Conservation (phyloP, 2,329 filamentous ascomycete species). For the Chrysoporthe cubensis region DNA sequence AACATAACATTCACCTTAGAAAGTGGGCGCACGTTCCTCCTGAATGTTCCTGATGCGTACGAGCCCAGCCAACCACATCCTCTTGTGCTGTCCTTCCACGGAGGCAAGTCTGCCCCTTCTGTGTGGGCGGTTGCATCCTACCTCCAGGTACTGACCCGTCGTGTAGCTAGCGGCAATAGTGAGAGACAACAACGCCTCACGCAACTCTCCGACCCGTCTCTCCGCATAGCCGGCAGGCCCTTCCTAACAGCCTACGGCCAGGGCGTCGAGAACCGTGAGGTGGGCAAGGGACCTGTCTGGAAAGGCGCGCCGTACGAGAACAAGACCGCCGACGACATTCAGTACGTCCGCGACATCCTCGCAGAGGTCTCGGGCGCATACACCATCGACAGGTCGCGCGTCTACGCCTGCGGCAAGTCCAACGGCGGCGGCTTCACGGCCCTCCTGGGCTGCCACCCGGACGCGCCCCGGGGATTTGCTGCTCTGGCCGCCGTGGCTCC, state of each 20-base stretch:
- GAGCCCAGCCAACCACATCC: slow-evolving; percentile 28
- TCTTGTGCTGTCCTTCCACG: slow-evolving; percentile 34
- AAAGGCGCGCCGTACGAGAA: slow-evolving; percentile 35
- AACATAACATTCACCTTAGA: slow-evolving; percentile 33
- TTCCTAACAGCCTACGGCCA: slow-evolving; percentile 34
- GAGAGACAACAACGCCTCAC: slow-evolving; percentile 34
- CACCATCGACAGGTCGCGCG: slow-evolving; percentile 29
- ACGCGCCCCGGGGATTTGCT: slow-evolving; percentile 29
- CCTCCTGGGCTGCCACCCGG: slow-evolving; percentile 30
- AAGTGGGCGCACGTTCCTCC: slow-evolving; percentile 33
- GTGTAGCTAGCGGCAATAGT: slow-evolving; percentile 31
- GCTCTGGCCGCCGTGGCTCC: slow-evolving; percentile 31
- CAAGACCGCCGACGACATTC: slow-evolving; percentile 34
- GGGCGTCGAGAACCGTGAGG: slow-evolving; percentile 34
- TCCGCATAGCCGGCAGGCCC: slow-evolving; percentile 33
- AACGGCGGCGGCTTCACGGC: slow-evolving; percentile 32
- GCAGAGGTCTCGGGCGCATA: slow-evolving; percentile 30
- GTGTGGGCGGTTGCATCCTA: neutral
- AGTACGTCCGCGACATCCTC: slow-evolving; percentile 35
- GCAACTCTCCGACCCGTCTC: slow-evolving; percentile 33
- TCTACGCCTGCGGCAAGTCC: slow-evolving; percentile 32
- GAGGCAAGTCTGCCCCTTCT: slow-evolving; percentile 26
- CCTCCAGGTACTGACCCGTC: neutral
- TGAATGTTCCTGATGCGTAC: slow-evolving; percentile 32
- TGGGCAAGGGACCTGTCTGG: slow-evolving; percentile 34